phyloP scores from a whole-genome alignment of 2,329 filamentous ascomycete genomes.

The Aureobasidium melanogenum region DNA sequence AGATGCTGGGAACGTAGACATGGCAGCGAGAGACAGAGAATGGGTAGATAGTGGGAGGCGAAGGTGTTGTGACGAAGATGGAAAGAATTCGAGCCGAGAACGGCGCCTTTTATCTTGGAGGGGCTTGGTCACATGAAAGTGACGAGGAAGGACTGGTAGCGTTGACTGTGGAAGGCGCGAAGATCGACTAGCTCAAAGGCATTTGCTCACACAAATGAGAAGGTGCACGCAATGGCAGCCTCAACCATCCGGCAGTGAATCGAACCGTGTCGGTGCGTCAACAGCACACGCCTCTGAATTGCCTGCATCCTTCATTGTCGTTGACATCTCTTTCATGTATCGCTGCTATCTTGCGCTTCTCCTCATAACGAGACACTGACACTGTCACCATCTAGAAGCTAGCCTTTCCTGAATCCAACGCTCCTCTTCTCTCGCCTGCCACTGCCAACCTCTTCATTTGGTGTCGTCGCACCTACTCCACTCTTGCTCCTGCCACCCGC shows the following conservation, averaged over 20 bases:
- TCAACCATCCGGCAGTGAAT: no score
- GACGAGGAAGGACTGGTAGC: neutral
- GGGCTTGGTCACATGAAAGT: neutral
- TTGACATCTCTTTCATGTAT: no score
- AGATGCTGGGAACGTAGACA: neutral
- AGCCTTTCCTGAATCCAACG: neutral
- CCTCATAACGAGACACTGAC: no score
- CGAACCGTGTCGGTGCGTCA: no score
- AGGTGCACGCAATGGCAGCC: no score
- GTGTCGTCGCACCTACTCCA: neutral
- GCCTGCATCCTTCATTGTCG: no score
- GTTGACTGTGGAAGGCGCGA: neutral
- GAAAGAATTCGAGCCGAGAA: neutral
- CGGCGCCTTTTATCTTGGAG: neutral
- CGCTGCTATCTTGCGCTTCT: no score
- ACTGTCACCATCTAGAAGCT: neutral
- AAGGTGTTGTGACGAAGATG: neutral
- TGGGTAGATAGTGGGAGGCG: neutral
- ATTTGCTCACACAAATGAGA: no score
- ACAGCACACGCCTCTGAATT: no score
- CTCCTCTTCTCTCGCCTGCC: conserved; percentile 26
- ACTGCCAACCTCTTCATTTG: conserved; percentile 17
- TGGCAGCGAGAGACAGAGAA: neutral
- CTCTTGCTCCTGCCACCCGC: conserved; percentile 3
- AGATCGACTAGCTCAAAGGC: neutral